A percentile compares a stretch with the other conserved stretches of the same genome.
These are phyloP conservation scores for Zalerion maritima DNA, from an alignment of 495 filamentous ascomycete species.

Conservation along the genomic window DNA sequence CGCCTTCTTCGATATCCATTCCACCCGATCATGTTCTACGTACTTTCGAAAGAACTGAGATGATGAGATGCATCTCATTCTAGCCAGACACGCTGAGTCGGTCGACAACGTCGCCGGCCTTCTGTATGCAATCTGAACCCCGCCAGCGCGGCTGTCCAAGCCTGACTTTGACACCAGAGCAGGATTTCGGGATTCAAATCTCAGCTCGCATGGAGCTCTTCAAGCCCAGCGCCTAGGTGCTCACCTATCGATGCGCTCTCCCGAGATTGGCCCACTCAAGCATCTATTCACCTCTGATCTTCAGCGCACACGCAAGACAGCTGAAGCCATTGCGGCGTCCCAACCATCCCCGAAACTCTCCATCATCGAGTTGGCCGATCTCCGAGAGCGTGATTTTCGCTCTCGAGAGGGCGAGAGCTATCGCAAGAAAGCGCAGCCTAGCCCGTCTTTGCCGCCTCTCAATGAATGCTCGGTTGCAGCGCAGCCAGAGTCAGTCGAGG, in stretches of 20 bases:
- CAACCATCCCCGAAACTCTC: conserved; percentile 19
- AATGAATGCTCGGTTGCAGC: no score
- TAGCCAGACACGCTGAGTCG: conserved; percentile 79
- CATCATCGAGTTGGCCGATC: conserved; percentile 34
- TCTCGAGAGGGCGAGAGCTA: conserved; percentile 49
- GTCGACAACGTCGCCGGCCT: conserved; percentile 68
- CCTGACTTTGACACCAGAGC: conserved; percentile 41
- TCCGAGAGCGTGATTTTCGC: conserved; percentile 63
- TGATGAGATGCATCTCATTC: conserved; percentile 57
- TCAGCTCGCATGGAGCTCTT: conserved; percentile 69
- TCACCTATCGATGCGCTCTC: conserved; percentile 35
- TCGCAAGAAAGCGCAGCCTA: conserved; percentile 7
- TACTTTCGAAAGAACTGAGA: no score
- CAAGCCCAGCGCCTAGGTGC: conserved; percentile 53
- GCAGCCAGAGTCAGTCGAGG: conserved; percentile 41
- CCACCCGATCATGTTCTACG: no score
- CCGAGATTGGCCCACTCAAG: conserved; percentile 29
- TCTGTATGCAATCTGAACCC: conserved; percentile 39
- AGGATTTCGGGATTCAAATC: conserved; percentile 58
- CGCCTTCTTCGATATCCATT: no score
- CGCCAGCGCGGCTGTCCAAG: not conserved
- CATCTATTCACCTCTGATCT: conserved; percentile 71
- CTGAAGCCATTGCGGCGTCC: conserved; percentile 43
- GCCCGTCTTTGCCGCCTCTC: no score
- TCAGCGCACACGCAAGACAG: conserved; percentile 57